Evolutionary conservation across 78 protist species (phyloP).

Genomic region (Dictyostelium citrinum): DNA sequence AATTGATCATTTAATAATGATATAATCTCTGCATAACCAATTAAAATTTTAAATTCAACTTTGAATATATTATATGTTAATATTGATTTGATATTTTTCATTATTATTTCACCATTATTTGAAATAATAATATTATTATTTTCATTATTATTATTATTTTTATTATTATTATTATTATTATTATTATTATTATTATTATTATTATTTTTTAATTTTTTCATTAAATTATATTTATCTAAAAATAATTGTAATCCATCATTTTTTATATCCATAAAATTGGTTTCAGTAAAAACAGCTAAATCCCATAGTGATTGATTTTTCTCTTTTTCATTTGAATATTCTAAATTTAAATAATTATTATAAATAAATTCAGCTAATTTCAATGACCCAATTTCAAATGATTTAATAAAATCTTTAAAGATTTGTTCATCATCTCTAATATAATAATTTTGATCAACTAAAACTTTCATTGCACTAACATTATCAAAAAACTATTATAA

Average conservation of each 20-base stretch:
- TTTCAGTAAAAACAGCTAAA: background rate
- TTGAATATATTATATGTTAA: background rate
- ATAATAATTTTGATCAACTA: background rate
- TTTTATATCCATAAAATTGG: background rate
- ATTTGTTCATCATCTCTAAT: background rate
- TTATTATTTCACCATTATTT: background rate
- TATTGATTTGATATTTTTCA: background rate
- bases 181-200: background rate
- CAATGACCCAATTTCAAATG: background rate
- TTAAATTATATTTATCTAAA: background rate
- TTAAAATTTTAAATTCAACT: background rate
- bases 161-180: no score
- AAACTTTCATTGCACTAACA: background rate
- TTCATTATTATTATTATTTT: background rate
- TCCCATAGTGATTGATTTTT: background rate
- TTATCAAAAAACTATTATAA: background rate
- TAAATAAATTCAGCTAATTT: background rate
- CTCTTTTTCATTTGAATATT: background rate
- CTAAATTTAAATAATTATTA: background rate
- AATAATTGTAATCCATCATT: background rate
- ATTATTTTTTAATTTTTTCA: background rate
- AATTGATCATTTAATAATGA: background rate
- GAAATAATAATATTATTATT: no score
- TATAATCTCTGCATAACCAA: background rate
- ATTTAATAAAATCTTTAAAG: background rate